Evolutionary conservation across 371 early-diverging fungal species (phyloP).

Genomic region (Rhizopus delemar): DNA sequence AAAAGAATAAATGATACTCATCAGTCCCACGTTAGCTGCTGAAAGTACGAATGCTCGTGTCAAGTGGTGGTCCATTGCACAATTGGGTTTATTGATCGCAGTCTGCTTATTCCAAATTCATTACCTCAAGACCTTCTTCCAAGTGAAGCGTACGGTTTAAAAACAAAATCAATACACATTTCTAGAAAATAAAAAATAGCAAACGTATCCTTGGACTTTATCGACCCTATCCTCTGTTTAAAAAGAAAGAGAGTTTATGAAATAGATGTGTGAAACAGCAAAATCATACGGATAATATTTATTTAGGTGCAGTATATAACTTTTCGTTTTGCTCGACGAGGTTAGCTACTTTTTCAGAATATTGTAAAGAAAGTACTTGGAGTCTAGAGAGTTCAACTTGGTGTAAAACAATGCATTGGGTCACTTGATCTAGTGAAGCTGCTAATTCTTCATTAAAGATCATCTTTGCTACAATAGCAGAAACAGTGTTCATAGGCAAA

Average conservation of each 20-base stretch:
- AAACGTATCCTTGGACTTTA: neutral
- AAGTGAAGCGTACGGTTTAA: constrained; percentile 75
- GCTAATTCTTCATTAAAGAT: constrained; percentile 90
- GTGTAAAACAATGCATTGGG: constrained; percentile 79
- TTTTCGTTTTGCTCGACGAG: constrained; percentile 90
- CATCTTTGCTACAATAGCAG: constrained; percentile 86
- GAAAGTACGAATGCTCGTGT: constrained; percentile 78
- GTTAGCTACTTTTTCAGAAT: constrained; percentile 85
- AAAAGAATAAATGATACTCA: neutral
- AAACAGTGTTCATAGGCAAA: constrained; percentile 66
- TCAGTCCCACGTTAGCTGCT: constrained; percentile 55
- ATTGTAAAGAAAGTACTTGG: constrained; percentile 82
- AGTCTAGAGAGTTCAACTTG: constrained; percentile 82
- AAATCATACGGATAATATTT: neutral
- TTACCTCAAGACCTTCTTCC: constrained; percentile 77
- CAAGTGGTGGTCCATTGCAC: constrained; percentile 78
- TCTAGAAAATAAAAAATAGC: neutral
- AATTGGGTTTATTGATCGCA: constrained; percentile 59
- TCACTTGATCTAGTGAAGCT: constrained; percentile 80
- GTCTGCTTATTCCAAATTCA: constrained; percentile 73
- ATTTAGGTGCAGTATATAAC: constrained; percentile 12
- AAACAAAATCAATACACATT: neutral
- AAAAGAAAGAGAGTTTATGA: constrained; percentile 1
- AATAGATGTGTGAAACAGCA: neutral
- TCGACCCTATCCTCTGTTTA: neutral